Base-by-base conservation (phyloP, 257 asterid species). In the Solanum infundibuliforme region DNA sequence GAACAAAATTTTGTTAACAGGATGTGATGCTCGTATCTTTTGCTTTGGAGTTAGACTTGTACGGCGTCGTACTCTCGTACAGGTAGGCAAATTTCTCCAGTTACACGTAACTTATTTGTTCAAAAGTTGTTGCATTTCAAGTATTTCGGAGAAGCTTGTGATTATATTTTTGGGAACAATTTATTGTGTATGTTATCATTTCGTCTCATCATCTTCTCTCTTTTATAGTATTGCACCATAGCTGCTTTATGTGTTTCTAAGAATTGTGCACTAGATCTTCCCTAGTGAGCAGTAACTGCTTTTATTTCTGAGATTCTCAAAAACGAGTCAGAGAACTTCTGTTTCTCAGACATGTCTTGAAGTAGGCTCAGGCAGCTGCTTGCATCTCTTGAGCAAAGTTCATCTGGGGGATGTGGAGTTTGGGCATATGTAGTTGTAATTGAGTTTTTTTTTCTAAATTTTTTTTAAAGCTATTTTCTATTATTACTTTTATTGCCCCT, bases 21-120 rank as follows among this genome's bases (percentile, higher is more conserved):
- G 96, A 77, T 92, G 93, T 73, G 98, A 95, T 93, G 90, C 94
- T 91, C 98, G 98, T 84, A 86, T 89, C 69, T 95, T 95, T 91
- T 95, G 98, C 73, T 87, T 93, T 43, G 98, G 98, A 75, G 94
- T 95, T 86, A 92, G 98, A 92, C 92, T 95, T 88, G 95, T 93
- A 86, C 93, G 91, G 92, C 90, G 93, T 76, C 98, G 94, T 75
- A 91, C 98, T 71, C 88, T 94, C 75, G 94, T 90, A 84, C 97
- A 96, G 95, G 99, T 96, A 83, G 88, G 91, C 89, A 88, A 39
- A 76, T 83, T 81, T 85, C 84, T 83, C 84, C 34, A 34, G 41
- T 52, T 65, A 55, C 79, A 27, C 32, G 27, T 46, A 85, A 14
- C 81, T 66, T 52, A 27, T 48, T n/a, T 82, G 52, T 74, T 74